These are phyloP conservation scores for Aspergillus hortae DNA, from an alignment of 2,329 filamentous ascomycete genomes.

Conservation along the genomic window DNA sequence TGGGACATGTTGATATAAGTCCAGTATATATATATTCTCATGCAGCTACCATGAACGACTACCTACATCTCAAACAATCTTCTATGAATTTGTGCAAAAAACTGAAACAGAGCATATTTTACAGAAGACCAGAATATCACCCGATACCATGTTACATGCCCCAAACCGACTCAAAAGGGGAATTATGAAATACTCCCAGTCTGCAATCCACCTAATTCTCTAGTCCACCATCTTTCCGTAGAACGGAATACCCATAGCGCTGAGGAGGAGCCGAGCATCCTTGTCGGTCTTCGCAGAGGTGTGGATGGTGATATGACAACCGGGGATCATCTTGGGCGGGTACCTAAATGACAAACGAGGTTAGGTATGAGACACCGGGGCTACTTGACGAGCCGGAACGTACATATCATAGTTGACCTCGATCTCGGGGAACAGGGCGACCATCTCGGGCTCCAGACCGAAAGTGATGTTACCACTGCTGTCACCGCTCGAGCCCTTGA, in stretches of 20 bases:
- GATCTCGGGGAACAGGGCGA: constrained; percentile 86
- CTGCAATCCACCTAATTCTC: not conserved
- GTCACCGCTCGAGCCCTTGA: constrained; percentile 76
- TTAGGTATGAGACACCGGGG: not conserved
- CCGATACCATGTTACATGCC: constrained; percentile 12
- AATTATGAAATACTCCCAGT: too few species aligned
- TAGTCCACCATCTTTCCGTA: constrained; percentile 66
- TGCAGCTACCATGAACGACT: too few species aligned
- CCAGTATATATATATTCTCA: too few species aligned
- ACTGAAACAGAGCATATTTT: constrained; percentile 18
- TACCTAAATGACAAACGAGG: constrained; percentile 43
- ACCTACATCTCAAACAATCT: not conserved
- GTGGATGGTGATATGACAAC: constrained; percentile 77
- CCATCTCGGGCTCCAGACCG: constrained; percentile 70
- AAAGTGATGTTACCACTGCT: constrained; percentile 82
- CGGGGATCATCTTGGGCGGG: constrained; percentile 73
- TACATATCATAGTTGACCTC: constrained; percentile 90
- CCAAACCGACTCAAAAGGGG: too few species aligned
- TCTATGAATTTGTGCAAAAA: constrained; percentile 4
- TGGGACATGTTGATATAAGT: too few species aligned
- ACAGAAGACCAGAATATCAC: constrained; percentile 10
- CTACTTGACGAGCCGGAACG: constrained; percentile 38
- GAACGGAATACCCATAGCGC: constrained; percentile 73
- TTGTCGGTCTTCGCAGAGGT: constrained; percentile 81
- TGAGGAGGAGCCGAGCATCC: constrained; percentile 74